Evolutionary conservation across 352 stramenopile species (phyloP), one percentile per base, ranked within the genome.

Genomic region (Globisporangium middletonii): DNA sequence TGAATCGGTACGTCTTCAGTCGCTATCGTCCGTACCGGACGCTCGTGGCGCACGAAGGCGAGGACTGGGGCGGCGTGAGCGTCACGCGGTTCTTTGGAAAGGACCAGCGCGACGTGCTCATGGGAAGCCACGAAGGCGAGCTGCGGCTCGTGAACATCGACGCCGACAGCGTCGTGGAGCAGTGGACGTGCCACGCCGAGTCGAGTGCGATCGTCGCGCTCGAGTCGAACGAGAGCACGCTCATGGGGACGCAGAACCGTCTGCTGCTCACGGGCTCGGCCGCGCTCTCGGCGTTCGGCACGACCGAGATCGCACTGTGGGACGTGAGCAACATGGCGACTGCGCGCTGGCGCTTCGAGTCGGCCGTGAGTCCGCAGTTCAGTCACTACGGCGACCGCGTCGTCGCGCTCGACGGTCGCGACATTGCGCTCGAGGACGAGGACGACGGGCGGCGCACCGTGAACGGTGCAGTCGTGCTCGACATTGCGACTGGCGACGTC

Each of bases 1-100:
- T 92, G 43, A 87, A 86, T 61, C 75, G 84, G 11, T 94, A 88
- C 53, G 71, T 90, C 1, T 94, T 79, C 43, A 90, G 80, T 65
- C 78, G 82, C 0, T 92, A 94, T 37, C 75, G 82, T 6, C 78
- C 80, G 8, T 86, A 83, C 59, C 80, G 77, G 7, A 68, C 83
- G 3, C 57, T 91, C 15, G 79, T 79, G 13, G 72, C 71, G 23
- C 72, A 91, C 41, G 65, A 62, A 9, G 75, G 68, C 9, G 72
- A 69, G 19, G 73, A 80, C 6, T 89, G 82, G 79, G 77, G 75
- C 35, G 73, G 73, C 2, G 70, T 83, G 16, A 88, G 73, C 12
- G 65, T 82, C 7, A 73, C 79, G 41, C 72, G 77, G n/a, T 92
- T 89, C 27, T 87, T 78, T 45, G 77, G 76, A 8, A 65, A 71